phyloP scores from a whole-genome alignment of 805 yeast genomes.

The Lachancea fermentati region DNA sequence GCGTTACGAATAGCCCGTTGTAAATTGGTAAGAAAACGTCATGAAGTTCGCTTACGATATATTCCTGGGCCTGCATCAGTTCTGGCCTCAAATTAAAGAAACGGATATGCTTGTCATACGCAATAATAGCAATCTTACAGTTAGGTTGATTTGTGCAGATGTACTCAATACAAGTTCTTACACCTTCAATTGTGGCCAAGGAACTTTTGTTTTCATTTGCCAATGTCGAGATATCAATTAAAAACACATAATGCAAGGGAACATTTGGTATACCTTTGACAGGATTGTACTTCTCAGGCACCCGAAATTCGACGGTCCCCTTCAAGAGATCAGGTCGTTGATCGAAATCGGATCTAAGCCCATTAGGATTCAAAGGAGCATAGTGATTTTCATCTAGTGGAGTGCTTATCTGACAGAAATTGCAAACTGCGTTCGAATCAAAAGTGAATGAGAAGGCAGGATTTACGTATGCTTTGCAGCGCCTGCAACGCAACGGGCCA shows the following conservation, averaged over 20 bases:
- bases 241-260: constrained; percentile 63
- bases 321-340: constrained; percentile 65
- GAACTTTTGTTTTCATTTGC: constrained; percentile 52
- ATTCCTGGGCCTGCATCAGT: constrained; percentile 51
- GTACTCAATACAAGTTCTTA: constrained; percentile 47
- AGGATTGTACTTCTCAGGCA: constrained; percentile 65
- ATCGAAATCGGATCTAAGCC: constrained; percentile 54
- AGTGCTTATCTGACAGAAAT: constrained; percentile 77
- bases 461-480: constrained; percentile 88
- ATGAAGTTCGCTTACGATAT: constrained; percentile 59
- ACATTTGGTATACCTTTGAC: constrained; percentile 36
- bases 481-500: constrained; percentile 83
- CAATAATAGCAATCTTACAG: constrained; percentile 60
- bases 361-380: constrained; percentile 54
- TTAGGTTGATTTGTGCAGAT: constrained; percentile 33
- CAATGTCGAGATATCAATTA: constrained; percentile 64
- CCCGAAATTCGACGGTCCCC: constrained; percentile 83
- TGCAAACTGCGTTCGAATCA: constrained; percentile 68
- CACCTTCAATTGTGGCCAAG: constrained; percentile 58
- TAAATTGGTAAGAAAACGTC: constrained; percentile 65
- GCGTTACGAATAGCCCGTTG: constrained; percentile 75
- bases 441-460: constrained; percentile 66
- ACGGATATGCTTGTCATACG: constrained; percentile 67
- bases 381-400: constrained; percentile 61
- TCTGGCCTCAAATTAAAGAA: constrained; percentile 62